Evolutionary conservation across 164 flowering plant genomes (phyloP), one percentile per base, ranked within the genome.

Genomic region (Tetracentron sinense): DNA sequence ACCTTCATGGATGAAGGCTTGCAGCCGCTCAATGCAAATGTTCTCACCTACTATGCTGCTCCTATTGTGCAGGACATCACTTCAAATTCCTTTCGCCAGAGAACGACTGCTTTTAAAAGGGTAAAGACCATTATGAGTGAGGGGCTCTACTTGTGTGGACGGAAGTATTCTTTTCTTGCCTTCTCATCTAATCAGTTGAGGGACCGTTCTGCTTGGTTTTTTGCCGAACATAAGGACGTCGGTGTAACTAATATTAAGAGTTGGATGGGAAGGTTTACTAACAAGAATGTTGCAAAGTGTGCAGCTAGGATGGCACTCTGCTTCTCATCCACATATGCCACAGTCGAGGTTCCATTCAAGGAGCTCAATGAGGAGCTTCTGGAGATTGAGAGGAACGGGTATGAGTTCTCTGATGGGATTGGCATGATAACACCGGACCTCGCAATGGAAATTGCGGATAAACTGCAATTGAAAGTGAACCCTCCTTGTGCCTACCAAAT

Each of bases 261-360:
- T 6, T 95, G 97, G 97, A 95, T 95, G 99, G 99, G 99, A 15
- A 79, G 66, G 72, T 95, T 95, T 56, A 62, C 22, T 0, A 74
- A 81, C 58, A 75, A 57, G 61, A 92, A 80, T 64, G 69, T 87
- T 48, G 97, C 99, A 0, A 95, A 90, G 33, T 88, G 92, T 78
- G 86, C 98, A 33, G 96, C 99, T 25, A 79, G 99, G 75, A 95
- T 95, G 96, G 99, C 97, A 12, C 90, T 72, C 30, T 95, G 99
- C 59, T 92, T 95, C 75, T 95, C 99, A 0, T 95, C 98, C 8
- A 92, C 99, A 8, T 92, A 90, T 78, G 95, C 97, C 4, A 87
- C 97, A 1, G 81, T 92, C 22, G 83, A 87, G 69, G 92, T 95
- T 69, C 87, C 88, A 29, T n/a, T 42, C 20, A 21, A n/a, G 5